Base-by-base conservation (phyloP, 2,329 filamentous ascomycete species). In the Daldinia sp. region DNA sequence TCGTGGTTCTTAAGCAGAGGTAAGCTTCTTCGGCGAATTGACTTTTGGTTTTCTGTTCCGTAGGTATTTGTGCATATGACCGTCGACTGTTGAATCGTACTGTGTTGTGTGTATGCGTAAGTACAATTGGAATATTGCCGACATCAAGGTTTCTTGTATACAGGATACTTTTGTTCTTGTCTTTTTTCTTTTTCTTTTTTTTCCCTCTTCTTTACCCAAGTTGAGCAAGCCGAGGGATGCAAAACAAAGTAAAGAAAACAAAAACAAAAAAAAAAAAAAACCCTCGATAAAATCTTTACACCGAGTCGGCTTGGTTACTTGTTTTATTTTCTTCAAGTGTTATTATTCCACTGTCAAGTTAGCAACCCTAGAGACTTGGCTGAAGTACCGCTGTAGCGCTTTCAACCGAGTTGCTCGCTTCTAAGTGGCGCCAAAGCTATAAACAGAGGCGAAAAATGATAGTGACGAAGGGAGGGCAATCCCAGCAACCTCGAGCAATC, bases 401-500 rank as follows among this genome's bases (percentile, higher is more conserved):
- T 37, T 23, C 29, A 47, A 43, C 47, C 52, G 21, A 58, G 34
- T 39, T 23, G 35, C 23, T 45, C 53, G 34, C 11, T 57, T 57
- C 47, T 53, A 10, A 47, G 54, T 64, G 64, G 58, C 54, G 58
- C 37, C 50, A 47, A 47, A 53, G 13, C 10, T 37, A 54, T 48
- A 61, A 65, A 56, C 43, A 67, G 61, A 59, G 51, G 41, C 43
- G 43, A 60, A 37, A 63, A 50, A 61, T 51, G 57, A 54, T 43
- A 49, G 47, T 53, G 32, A 43, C 43, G 41, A 63, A 67, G 51
- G 55, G 34, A 37, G 56, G 56, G 59, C 34, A 60, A 66, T 70
- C 62, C 62, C 34, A 71, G 69, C 67, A n/a, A n/a, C n/a, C n/a
- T n/a, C n/a, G 56, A 53, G 59, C 34, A 60, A 66, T 70, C 62